Percentiles rank a stretch among this genome's conserved stretches.
Conservation (phyloP, 345 rosid species). For the Salix dunnii region DNA sequence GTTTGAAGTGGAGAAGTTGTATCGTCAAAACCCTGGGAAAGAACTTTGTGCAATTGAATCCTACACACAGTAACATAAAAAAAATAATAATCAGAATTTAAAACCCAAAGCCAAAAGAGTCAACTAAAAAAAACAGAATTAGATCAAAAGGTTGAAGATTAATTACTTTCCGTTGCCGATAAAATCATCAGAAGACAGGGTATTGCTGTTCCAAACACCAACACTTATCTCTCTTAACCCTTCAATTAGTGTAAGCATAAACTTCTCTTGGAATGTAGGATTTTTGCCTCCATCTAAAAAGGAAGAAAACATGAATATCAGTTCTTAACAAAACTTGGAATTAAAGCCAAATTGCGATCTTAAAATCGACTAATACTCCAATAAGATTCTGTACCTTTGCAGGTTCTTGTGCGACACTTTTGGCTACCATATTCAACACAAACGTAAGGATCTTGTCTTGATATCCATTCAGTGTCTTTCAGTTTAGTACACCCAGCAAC, state of each 20-base stretch:
- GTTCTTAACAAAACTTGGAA: neutral
- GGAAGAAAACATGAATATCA: neutral
- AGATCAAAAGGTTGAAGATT: neutral
- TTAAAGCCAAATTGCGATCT: neutral
- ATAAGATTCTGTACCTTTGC: conserved; percentile 20
- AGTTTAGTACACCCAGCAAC: conserved; percentile 29
- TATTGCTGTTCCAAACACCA: conserved; percentile 65
- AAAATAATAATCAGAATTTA: neutral
- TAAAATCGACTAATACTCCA: neutral
- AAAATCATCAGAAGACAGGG: conserved; percentile 58
- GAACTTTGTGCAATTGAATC: conserved; percentile 70
- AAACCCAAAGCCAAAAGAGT: conserved; percentile 8
- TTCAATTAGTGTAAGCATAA: conserved; percentile 65
- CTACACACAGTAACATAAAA: conserved; percentile 34
- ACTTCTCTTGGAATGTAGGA: conserved; percentile 88
- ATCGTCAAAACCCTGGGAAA: conserved; percentile 75
- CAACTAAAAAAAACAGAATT: neutral
- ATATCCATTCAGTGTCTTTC: conserved; percentile 38
- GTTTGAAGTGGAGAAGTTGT: conserved; percentile 70
- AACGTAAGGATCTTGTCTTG: conserved; percentile 34
- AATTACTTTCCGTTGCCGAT: conserved; percentile 86
- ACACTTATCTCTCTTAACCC: conserved; percentile 67
- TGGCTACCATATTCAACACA: conserved; percentile 32
- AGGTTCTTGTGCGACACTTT: conserved; percentile 30
- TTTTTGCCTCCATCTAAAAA: conserved; percentile 71